Conservation (phyloP, 2,329 filamentous ascomycete genomes). For the Sphaerulina vaccinii region DNA sequence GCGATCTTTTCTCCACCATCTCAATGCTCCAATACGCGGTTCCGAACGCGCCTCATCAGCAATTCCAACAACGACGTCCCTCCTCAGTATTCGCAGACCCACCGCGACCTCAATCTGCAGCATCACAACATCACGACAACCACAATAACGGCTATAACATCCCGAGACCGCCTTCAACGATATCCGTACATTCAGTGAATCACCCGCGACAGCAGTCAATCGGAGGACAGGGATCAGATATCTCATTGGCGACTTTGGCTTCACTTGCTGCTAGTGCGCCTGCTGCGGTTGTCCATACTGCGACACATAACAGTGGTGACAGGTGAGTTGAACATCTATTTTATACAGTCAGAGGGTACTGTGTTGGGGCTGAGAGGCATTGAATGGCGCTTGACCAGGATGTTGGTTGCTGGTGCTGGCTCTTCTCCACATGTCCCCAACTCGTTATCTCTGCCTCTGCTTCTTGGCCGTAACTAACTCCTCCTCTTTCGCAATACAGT, state of each 20-base stretch:
- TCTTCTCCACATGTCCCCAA: neutral
- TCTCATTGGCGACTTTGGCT: conserved; percentile 38
- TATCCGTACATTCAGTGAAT: conserved; percentile 47
- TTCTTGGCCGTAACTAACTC: neutral
- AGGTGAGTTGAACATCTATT: conserved; percentile 12
- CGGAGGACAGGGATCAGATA: conserved; percentile 8
- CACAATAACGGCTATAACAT: conserved; percentile 46
- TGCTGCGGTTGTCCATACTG: conserved; percentile 11
- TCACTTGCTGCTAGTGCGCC: conserved; percentile 29
- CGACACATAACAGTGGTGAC: conserved; percentile 9
- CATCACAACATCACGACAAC: conserved; percentile 12
- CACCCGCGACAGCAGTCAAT: conserved; percentile 15
- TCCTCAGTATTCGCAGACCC: conserved; percentile 26
- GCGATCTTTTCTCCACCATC: conserved; percentile 41
- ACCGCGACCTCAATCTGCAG: conserved; percentile 7
- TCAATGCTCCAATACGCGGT: conserved; percentile 50
- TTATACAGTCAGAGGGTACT: neutral
- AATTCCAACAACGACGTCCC: conserved; percentile 24
- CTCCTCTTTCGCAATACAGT: conserved; percentile 21
- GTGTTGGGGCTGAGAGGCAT: neutral
- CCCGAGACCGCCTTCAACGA: conserved; percentile 55
- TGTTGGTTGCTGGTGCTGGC: neutral
- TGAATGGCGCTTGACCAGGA: neutral
- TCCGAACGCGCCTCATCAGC: conserved; percentile 26
- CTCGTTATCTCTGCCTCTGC: neutral